Conservation (phyloP, 805 yeast species). For the Candida boleticola region DNA sequence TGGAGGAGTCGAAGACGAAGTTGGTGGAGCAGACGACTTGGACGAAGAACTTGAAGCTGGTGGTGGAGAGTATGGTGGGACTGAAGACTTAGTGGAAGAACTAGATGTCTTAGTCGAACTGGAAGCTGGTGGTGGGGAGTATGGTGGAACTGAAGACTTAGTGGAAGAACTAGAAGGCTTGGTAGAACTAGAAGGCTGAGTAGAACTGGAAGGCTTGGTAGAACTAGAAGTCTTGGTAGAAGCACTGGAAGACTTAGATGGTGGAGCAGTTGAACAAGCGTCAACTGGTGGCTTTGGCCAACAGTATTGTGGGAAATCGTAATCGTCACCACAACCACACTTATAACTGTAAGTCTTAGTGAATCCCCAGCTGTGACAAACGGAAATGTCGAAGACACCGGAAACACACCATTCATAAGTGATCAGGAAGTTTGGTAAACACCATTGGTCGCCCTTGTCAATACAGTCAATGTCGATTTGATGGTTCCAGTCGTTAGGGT, state of each 20-base stretch:
- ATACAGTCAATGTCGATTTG: conserved; percentile 2
- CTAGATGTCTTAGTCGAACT: background rate
- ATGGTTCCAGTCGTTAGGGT: background rate
- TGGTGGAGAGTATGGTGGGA: background rate
- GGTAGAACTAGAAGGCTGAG: too few species aligned
- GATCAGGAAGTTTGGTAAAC: conserved; percentile 4
- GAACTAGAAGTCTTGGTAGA: background rate
- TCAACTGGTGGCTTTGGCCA: conserved; percentile 4
- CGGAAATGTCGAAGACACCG: background rate
- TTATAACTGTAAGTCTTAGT: background rate
- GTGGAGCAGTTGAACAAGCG: conserved; percentile 1
- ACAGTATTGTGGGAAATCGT: conserved; percentile 4
- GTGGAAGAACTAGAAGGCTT: too few species aligned
- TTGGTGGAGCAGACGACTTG: background rate
- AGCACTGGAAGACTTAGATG: background rate
- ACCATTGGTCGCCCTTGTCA: conserved; percentile 2
- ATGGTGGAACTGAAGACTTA: background rate
- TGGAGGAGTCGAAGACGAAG: background rate
- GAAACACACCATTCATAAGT: conserved; percentile 1
- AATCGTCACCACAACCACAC: conserved; percentile 3
- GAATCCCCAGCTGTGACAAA: conserved; percentile 1
- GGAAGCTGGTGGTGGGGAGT: background rate
- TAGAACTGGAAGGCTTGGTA: too few species aligned
- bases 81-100: background rate
- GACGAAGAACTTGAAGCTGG: background rate